Conservation (phyloP, 2,329 filamentous ascomycete genomes). For the Fusarium annulatum region DNA sequence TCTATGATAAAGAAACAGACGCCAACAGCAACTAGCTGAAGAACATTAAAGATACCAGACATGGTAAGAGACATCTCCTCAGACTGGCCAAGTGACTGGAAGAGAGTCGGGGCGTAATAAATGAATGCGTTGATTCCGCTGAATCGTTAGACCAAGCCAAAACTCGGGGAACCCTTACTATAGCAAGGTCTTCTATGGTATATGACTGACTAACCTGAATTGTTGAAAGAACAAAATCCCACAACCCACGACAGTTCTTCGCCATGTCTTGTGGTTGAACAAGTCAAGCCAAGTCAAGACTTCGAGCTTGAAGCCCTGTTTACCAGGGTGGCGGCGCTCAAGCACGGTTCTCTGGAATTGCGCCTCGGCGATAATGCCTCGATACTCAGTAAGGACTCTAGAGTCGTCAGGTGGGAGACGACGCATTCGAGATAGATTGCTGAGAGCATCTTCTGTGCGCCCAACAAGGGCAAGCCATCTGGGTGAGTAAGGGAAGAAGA, state of each 20-base stretch:
- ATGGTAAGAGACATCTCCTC: slow-evolving; percentile 52
- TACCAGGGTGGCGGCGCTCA: slow-evolving; percentile 11
- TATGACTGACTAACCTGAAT: slow-evolving; percentile 49
- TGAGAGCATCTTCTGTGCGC: slow-evolving; percentile 70
- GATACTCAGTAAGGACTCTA: slow-evolving; percentile 69
- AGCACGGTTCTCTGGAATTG: slow-evolving; percentile 61
- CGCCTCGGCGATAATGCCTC: slow-evolving; percentile 66
- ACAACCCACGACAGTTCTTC: slow-evolving; percentile 59
- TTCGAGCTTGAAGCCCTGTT: slow-evolving; percentile 42
- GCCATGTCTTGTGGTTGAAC: slow-evolving; percentile 61
- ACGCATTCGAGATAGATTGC: slow-evolving; percentile 67
- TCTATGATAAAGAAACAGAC: slow-evolving; percentile 30
- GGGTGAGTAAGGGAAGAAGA: slow-evolving; percentile 53
- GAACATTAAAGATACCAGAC: slow-evolving; percentile 55
- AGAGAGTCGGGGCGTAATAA: slow-evolving; percentile 51
- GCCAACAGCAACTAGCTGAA: slow-evolving; percentile 57
- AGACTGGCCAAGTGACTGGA: slow-evolving; percentile 52
- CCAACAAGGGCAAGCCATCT: slow-evolving; percentile 76
- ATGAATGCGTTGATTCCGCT: slow-evolving; percentile 61
- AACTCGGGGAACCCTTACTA: too few relatives aligned
- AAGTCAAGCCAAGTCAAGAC: slow-evolving; percentile 60
- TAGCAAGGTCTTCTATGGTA: too few relatives aligned
- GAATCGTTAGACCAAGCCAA: slow-evolving; percentile 54
- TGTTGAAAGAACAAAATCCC: slow-evolving; percentile 63
- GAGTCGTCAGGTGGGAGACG: slow-evolving; percentile 65